Evolutionary conservation across 225 moss, liverwort and hornwort species (phyloP).

Genomic region (Lunularia cruciata): DNA sequence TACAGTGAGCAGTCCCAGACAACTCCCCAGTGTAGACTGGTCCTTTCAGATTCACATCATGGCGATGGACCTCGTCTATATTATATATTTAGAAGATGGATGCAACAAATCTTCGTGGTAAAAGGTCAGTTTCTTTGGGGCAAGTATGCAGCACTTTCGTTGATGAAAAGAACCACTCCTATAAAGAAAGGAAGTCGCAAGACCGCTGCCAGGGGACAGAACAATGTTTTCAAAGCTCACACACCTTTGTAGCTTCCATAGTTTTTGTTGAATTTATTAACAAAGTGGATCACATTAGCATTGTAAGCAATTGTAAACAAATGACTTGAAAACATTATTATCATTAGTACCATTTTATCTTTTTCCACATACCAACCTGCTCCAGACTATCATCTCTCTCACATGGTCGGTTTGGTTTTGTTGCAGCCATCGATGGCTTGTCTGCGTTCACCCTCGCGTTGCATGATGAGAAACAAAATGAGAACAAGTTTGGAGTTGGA

Average conservation of each 20-base stretch:
- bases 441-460: constrained; percentile 31
- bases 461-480: constrained; percentile 1
- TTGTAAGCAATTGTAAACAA: background rate
- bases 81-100: constrained; percentile 81
- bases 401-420: background rate
- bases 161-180: background rate
- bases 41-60: constrained; percentile 75
- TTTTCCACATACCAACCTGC: background rate
- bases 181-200: background rate
- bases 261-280: background rate
- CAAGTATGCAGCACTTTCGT: background rate
- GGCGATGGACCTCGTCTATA: constrained; percentile 73
- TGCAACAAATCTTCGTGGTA: constrained; percentile 65
- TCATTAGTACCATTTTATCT: background rate
- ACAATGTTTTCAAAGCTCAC: background rate
- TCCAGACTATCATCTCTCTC: background rate
- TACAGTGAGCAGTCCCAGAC: constrained; percentile 55
- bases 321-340: background rate
- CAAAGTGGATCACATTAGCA: background rate
- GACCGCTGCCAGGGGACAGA: background rate
- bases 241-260: no score
- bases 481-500: constrained; percentile 10
- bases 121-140: constrained; percentile 49
- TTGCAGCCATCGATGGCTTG: constrained; percentile 25
- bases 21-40: constrained; percentile 54